Evolutionary conservation across 768 basidiomycete genomes (phyloP), one percentile per base, ranked within the genome.

Genomic region (Russula lepida): DNA sequence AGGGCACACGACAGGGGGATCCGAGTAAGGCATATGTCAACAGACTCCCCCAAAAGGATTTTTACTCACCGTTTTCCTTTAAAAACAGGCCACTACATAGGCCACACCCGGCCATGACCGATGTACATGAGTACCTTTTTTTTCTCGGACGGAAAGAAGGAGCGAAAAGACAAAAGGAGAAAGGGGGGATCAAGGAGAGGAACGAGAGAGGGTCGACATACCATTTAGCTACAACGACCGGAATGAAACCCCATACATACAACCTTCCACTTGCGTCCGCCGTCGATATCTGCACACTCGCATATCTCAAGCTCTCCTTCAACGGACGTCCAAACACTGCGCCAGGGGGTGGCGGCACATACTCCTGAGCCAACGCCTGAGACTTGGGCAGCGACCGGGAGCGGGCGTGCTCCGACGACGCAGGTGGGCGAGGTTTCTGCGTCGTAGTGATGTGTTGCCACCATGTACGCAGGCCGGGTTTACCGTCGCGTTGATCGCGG

Each of bases 191-290:
- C 41, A 21, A 23, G 43, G 21, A 23, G 8, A 44, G 21, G 9
- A 44, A 44, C 41, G 19, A 41, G n/a, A n/a, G 6, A 13, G 35
- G 35, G 7, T 21, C 3, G 48, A 62, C 86, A 69, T 68, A 92
- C 92, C 93, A 98, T 75, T 97, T 98, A 49, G 95, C 95, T 44
- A 99, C 95, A 55, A 98, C 94, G 44, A 98, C 92, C 9, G 95
- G 95, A 52, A 99, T 91, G 71, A 89, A 89, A 1, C 95, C 93
- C 88, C 91, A 95, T 6, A 93, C 88, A 70, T 89, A 91, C 19
- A 92, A 79, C 65, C 89, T 84, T 8, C 92, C 92, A 62, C 83
- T 83, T 12, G 86, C 78, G 60, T 88, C 89, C 6, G 90, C 86
- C 15, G 94, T 95, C 11, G 89, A 92, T 70, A 98, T 95, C 70